phyloP scores from a whole-genome alignment of 352 stramenopile genomes.

The Pythium angustatum region DNA sequence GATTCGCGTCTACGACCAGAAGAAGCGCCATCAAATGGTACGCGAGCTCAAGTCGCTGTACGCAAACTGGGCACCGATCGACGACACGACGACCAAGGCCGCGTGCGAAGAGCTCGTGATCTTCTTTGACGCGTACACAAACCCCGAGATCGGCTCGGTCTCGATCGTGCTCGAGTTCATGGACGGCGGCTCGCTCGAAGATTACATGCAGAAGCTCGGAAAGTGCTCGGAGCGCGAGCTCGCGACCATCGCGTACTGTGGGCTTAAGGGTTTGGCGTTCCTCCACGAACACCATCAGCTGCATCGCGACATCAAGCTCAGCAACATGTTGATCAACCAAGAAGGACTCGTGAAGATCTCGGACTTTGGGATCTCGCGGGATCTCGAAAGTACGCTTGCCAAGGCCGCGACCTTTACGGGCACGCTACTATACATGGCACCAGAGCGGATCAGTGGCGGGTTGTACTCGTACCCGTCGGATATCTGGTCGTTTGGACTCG shows the following conservation, averaged over 20 bases:
- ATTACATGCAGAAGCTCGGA: slow-evolving; percentile 50
- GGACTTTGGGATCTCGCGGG: slow-evolving; percentile 82
- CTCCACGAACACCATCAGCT: slow-evolving; percentile 89
- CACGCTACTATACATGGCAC: slow-evolving; percentile 93
- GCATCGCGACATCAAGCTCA: slow-evolving; percentile 95
- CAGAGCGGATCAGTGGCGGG: slow-evolving; percentile 91
- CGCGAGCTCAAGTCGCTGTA: slow-evolving; percentile 86
- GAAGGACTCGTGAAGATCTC: slow-evolving; percentile 83
- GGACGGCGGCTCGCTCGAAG: slow-evolving; percentile 90
- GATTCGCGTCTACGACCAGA: slow-evolving; percentile 87
- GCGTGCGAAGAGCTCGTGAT: slow-evolving; percentile 83
- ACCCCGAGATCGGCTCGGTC: slow-evolving; percentile 80
- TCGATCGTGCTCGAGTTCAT: slow-evolving; percentile 96
- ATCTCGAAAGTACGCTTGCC: slow-evolving; percentile 82
- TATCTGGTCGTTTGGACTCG: slow-evolving; percentile 81
- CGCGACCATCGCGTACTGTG: slow-evolving; percentile 75
- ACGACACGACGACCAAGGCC: slow-evolving; percentile 39
- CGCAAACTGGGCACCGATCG: slow-evolving; percentile 73
- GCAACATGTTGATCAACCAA: slow-evolving; percentile 93
- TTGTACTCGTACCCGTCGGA: slow-evolving; percentile 89
- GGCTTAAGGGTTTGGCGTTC: slow-evolving; percentile 84
- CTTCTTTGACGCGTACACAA: slow-evolving; percentile 94
- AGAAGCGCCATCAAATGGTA: slow-evolving; percentile 89
- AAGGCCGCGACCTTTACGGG: slow-evolving; percentile 91
- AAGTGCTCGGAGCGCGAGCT: slow-evolving; percentile 71